Conservation (phyloP, 2,329 filamentous ascomycete genomes). For the Trichoderma cornu-damae region DNA sequence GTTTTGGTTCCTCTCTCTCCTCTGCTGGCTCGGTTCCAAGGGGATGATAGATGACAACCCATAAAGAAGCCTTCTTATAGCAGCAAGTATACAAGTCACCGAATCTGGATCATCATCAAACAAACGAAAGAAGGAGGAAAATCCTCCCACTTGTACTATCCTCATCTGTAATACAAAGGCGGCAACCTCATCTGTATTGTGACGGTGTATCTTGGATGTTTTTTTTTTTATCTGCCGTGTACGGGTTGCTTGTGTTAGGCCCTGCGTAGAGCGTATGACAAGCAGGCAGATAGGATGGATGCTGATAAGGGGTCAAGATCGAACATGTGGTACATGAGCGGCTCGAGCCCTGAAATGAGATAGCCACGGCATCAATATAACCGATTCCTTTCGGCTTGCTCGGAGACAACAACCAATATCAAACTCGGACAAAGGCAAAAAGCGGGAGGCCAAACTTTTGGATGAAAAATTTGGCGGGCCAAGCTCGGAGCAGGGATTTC, state of each 20-base stretch:
- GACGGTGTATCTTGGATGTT: too few species aligned
- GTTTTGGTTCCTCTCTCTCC: too few species aligned
- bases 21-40: too few species aligned
- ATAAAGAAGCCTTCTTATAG: neutral
- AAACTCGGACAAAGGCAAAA: neutral
- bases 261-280: neutral
- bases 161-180: neutral
- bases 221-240: neutral
- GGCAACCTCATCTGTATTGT: neutral
- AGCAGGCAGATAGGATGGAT: too few species aligned
- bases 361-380: conserved; percentile 1
- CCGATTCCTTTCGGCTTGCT: conserved; percentile 7
- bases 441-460: neutral
- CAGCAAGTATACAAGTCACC: neutral
- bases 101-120: too few species aligned
- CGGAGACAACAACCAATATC: conserved; percentile 2
- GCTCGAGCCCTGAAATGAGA: neutral
- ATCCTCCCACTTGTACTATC: neutral
- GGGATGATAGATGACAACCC: neutral
- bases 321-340: neutral
- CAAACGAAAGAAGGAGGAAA: neutral
- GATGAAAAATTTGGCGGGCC: conserved; percentile 2
- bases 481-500: conserved; percentile 23
- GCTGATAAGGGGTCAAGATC: too few species aligned
- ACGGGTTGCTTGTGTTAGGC: neutral